phyloP scores from a whole-genome alignment of 1,139 yeast species.

The Lodderomyces jiufengensis region DNA sequence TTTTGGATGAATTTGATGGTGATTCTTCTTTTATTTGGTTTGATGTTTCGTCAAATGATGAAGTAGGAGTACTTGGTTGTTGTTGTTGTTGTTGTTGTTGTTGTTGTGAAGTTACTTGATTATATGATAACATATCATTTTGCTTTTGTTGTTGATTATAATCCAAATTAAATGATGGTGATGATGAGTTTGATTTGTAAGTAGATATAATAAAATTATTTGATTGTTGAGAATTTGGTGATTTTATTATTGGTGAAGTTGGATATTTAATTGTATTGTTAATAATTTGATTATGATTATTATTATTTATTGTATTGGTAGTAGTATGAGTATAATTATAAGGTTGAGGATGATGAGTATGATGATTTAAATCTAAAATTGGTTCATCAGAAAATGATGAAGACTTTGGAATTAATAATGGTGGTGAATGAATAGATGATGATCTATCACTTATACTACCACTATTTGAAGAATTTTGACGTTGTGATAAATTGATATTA shows the following conservation, averaged over 20 bases:
- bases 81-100: too few relatives aligned
- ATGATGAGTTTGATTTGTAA: background rate
- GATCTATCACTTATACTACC: slow-evolving; percentile 2
- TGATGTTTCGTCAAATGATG: background rate
- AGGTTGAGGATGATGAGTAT: background rate
- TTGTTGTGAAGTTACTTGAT: too few relatives aligned
- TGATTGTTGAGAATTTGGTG: slow-evolving; percentile 7
- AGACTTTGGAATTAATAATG: slow-evolving; percentile 11
- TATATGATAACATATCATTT: background rate
- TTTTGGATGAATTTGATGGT: slow-evolving; percentile 7
- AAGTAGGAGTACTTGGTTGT: background rate
- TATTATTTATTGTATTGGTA: background rate
- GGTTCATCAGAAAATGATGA: slow-evolving; percentile 2
- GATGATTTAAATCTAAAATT: background rate
- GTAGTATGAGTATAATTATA: slow-evolving; percentile 4
- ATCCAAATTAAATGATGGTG: background rate
- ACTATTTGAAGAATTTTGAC: background rate
- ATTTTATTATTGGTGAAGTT: slow-evolving; percentile 6
- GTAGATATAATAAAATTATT: background rate
- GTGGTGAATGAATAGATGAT: slow-evolving; percentile 9
- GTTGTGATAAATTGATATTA: background rate
- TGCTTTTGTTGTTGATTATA: background rate
- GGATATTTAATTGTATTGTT: slow-evolving; percentile 13
- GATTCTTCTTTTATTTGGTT: background rate
- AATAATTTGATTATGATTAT: slow-evolving; percentile 1